Base-by-base conservation (phyloP, 1,284 basidiomycete species). In the Rhizoctonia solani region DNA sequence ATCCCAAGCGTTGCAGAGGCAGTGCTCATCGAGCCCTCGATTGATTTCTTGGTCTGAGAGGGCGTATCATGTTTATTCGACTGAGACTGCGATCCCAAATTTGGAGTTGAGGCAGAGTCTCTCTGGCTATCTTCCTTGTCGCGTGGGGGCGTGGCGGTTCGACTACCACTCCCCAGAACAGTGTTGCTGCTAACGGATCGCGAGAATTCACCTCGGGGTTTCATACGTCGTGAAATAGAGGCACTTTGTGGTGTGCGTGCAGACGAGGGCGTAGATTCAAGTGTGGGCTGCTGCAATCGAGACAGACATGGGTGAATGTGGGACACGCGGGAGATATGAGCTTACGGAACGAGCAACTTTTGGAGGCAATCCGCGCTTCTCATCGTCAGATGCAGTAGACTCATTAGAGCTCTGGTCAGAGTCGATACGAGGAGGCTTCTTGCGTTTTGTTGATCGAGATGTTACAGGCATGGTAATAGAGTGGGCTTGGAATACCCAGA, bases 401-500 rank as follows among this genome's bases (percentile, higher is more conserved):
- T 37, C 58, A 34, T 47, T 63, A 16, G 58, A 52, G 23, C 58
- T 52, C 14, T 63, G 46, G 32, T 63, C 58, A 27, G 46, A 50
- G 27, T 63, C 58, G 14, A 59, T 32, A 5, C 58, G 46, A 11
- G 58, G 58, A 27, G 58, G 58, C 37, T 63, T 63, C 46, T 63
- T 63, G 47, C 58, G 58, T 47, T 63, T 63, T 52, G 47, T 63
- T 41, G 58, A 41, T 41, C 58, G 58, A 34, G 58, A 63, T 14
- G n/a, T 32, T 50, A 42, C 47, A 25, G 47, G 46, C 47, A 50
- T 50, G 6, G 16, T 14, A 16, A 30, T 27, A 32, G 30, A 6
- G 27, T 29, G 14, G 46, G 25, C 14, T 27, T 23, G 41, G 37
- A 27, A 11, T 27, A 6, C n/a, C 30, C 11, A 6, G 16, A 8